Base-by-base conservation (phyloP, 208 protist genomes). In the Trypanosoma caninum region DNA sequence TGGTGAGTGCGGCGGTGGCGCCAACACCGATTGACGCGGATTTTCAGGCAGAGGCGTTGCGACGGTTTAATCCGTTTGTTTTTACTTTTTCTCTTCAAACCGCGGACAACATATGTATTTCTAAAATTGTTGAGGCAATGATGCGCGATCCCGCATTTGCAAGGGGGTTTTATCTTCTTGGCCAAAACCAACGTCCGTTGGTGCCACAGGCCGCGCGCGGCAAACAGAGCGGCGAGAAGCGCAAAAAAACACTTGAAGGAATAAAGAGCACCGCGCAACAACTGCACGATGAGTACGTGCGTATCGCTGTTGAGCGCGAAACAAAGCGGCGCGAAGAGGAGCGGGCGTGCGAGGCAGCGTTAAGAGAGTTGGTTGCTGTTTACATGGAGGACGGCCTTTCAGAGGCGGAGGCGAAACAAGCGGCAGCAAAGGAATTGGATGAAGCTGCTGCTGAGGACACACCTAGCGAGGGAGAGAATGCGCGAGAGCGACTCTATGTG, bases 371-470 rank as follows among this genome's bases (percentile, higher is more conserved):
- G 11, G 58, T 73, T 23, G 60, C 42, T 27, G 70, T 88, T 45
- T 91, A 87, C 67, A 33, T 85, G 45, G 88, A 94, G 62, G 88
- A 94, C 20, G 88, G 84, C 0, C 66, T 94, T 23, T 50, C 42
- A 1, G 67, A 70, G 0, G 84, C 59, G 8, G 79, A 89, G 11
- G 88, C 88, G 25, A 76, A 75, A 6, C 84, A 80, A 8, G 31
- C 59, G 23, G 80, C 83, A 8, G 37, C 76, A 37, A 55, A 53
- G 9, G 80, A 76, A 7, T 40, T 69, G 22, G 68, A 74, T 23
- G 73, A 64, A 8, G 77, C 70, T 1, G 72, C 73, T 11, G 37
- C 23, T 2, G 70, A 78, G 22, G 63, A 48, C 2, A 62, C 56
- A 14, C 74, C 55, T 2, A 65, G 66, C 14, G 60, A 59, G 5